Base-by-base conservation (phyloP, 805 yeast genomes). In the Cyberlindnera euphorbiae region DNA sequence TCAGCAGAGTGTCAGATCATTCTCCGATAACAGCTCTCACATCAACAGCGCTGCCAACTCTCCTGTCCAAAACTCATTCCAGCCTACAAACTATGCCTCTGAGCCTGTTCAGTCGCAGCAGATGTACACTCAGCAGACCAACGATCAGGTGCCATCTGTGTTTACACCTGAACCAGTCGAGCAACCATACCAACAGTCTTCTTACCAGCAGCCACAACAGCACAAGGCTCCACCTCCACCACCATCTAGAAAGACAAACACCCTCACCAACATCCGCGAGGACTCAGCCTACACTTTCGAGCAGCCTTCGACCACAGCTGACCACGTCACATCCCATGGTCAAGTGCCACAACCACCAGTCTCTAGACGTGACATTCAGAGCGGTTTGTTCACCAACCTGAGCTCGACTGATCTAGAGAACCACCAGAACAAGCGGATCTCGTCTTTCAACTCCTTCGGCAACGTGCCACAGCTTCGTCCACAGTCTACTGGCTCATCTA, bases 151-250 rank as follows among this genome's bases (percentile, higher is more conserved):
- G 9, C 24, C 13, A 12, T 19, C 32, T 11, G 22, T 11, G 13
- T 17, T 28, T 21, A 29, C 32, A n/a, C 17, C 3, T n/a, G 23
- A 29, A 11, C 32, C n/a, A n/a, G n/a, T n/a, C n/a, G n/a, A n/a
- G n/a, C n/a, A n/a, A n/a, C n/a, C n/a, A n/a, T n/a, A n/a, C n/a
- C n/a, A n/a, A n/a, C n/a, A 30, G 24, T 4, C 12, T 23, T 17
- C n/a, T 17, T 30, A 9, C 26, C 30, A 32, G 15, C 36, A 28
- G 28, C 37, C 28, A 26, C 19, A 28, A 15, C 22, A 33, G 18
- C 58, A 58, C 26, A 62, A 62, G 27, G 69, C 75, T 4, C 80
- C 81, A 6, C 69, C 71, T 4, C 74, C 77, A 25, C 82, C 80
- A 14, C 80, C 79, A 26, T 63, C 79, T 2, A 67, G 81, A 54